A percentile compares a stretch with the other conserved stretches of the same genome.
phyloP scores from a whole-genome alignment of 306 rosid species.

The Sicyos baderoa region DNA sequence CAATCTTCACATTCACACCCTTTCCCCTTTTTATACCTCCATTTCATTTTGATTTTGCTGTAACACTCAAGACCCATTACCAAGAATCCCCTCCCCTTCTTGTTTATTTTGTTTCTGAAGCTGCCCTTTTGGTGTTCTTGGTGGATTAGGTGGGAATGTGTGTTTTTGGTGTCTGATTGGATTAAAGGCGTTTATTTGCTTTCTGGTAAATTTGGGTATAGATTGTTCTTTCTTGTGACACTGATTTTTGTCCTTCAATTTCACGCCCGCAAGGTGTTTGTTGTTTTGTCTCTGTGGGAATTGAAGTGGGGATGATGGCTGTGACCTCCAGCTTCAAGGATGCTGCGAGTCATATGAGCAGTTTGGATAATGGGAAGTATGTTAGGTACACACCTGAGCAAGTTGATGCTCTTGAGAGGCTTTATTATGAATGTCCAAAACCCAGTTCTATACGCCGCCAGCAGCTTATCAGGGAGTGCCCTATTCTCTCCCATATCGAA shows the following conservation, averaged over 20 bases:
- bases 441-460: conserved; percentile 96
- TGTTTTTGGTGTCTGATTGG: not conserved
- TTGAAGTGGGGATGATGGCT: conserved; percentile 53
- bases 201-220: not conserved
- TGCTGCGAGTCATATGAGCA: conserved; percentile 35
- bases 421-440: conserved; percentile 92
- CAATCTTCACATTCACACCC: not conserved
- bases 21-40: conserved; percentile 2
- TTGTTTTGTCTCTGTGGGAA: not conserved
- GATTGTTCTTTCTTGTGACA: not conserved
- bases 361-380: conserved; percentile 93
- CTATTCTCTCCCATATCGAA: conserved; percentile 90
- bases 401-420: conserved; percentile 88
- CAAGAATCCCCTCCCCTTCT: too few species aligned
- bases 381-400: conserved; percentile 96
- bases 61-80: not conserved
- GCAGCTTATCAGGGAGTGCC: conserved; percentile 88
- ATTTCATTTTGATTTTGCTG: not conserved
- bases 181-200: not conserved
- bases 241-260: not conserved
- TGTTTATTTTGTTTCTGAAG: too few species aligned
- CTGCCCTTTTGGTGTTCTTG: not conserved
- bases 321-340: conserved; percentile 66
- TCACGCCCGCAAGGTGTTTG: not conserved
- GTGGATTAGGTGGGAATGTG: not conserved